Evolutionary conservation across 495 filamentous ascomycete species (phyloP).

Genomic region (Lasiosphaeriaceae sp.): DNA sequence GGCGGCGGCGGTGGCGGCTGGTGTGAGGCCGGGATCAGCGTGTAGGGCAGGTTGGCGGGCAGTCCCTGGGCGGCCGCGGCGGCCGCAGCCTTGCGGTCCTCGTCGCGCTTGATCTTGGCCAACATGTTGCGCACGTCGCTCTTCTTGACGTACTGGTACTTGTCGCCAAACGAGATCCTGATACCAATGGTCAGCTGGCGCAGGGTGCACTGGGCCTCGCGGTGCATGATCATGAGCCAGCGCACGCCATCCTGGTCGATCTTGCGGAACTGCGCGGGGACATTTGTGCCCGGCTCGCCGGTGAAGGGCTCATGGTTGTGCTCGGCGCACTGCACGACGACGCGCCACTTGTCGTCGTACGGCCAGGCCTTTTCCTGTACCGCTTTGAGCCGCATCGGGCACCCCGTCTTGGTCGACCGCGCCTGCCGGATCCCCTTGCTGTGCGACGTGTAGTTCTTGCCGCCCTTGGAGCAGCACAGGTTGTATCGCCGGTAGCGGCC

Average conservation of each 20-base stretch:
- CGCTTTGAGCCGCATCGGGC: conserved; percentile 33
- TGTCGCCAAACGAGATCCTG: conserved; percentile 33
- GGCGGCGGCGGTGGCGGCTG: conserved; percentile 24
- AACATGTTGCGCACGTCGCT: conserved; percentile 30
- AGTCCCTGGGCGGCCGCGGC: conserved; percentile 18
- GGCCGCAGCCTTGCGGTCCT: conserved; percentile 26
- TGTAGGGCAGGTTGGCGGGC: conserved; percentile 23
- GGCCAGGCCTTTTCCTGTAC: conserved; percentile 31
- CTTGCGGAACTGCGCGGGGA: conserved; percentile 34
- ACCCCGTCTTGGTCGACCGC: conserved; percentile 31
- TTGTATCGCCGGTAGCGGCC: conserved; percentile 35
- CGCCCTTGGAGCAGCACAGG: conserved; percentile 34
- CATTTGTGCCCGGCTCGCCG: conserved; percentile 26
- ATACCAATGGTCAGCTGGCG: conserved; percentile 34
- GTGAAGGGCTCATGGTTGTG: conserved; percentile 37
- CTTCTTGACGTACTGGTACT: conserved; percentile 38
- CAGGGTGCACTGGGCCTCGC: conserved; percentile 29
- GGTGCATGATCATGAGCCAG: conserved; percentile 37
- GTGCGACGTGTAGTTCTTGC: conserved; percentile 30
- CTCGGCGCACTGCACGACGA: conserved; percentile 31
- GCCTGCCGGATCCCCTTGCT: conserved; percentile 27
- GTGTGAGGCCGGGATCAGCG: conserved; percentile 25
- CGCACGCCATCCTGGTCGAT: conserved; percentile 30
- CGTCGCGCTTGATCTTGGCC: conserved; percentile 34
- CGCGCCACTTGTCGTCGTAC: conserved; percentile 35